phyloP scores from a whole-genome alignment of 768 basidiomycete genomes.

The Mycena olivaceomarginata region DNA sequence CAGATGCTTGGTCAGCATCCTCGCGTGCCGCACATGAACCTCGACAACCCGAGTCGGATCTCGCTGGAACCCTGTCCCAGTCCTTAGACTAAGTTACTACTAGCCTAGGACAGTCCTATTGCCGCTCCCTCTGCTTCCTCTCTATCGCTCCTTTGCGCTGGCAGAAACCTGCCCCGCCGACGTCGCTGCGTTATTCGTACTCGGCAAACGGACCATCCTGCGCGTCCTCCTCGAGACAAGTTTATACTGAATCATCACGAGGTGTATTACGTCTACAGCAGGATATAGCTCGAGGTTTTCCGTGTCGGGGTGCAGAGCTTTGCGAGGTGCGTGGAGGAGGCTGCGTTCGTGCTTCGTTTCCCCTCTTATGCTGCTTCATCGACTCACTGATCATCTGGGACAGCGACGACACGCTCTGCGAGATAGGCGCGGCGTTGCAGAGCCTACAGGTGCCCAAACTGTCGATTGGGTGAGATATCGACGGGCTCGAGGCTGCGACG shows the following conservation, averaged over 20 bases:
- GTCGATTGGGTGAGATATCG: slow-evolving; percentile 82
- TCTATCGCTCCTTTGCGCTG: slow-evolving; percentile 87
- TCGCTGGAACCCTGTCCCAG: slow-evolving; percentile 69
- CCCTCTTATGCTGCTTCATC: too few species aligned
- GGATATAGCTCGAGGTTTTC: slow-evolving; percentile 91
- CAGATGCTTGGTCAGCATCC: too few species aligned
- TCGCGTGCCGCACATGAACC: too few species aligned
- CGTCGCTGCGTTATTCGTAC: slow-evolving; percentile 71
- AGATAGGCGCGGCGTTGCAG: slow-evolving; percentile 66
- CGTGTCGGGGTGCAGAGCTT: slow-evolving; percentile 86
- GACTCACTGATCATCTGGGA: slow-evolving; percentile 24
- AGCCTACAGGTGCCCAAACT: slow-evolving; percentile 68
- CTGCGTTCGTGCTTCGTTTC: too few species aligned
- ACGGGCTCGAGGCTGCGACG: slow-evolving; percentile 77
- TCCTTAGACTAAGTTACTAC: too few species aligned
- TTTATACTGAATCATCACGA: slow-evolving; percentile 87
- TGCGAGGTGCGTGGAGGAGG: slow-evolving; percentile 71
- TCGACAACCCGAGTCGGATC: slow-evolving; percentile 60
- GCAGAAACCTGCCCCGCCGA: slow-evolving; percentile 83
- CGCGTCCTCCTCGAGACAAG: slow-evolving; percentile 84
- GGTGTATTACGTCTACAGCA: slow-evolving; percentile 92
- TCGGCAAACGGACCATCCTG: slow-evolving; percentile 77
- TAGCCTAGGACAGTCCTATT: slow-evolving; percentile 85
- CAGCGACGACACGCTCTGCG: slow-evolving; percentile 76
- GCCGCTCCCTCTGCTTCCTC: slow-evolving; percentile 86